Evolutionary conservation across 1,284 basidiomycete species (phyloP).

Genomic region (Ustilago sp.): DNA sequence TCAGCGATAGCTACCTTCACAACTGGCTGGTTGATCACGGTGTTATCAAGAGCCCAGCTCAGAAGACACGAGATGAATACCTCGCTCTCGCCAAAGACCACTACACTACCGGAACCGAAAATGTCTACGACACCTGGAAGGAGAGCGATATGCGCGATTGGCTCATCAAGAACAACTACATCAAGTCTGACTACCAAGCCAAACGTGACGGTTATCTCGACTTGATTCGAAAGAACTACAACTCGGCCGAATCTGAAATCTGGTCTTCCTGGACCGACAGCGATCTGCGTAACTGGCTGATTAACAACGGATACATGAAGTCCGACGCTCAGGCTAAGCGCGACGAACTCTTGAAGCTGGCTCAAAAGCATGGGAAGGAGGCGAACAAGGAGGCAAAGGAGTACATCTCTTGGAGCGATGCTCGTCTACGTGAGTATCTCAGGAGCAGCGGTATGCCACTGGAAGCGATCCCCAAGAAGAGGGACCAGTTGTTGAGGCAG

Average conservation of each 20-base stretch:
- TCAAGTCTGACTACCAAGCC: conserved; percentile 60
- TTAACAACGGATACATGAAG: conserved; percentile 60
- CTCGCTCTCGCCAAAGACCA: conserved; percentile 59
- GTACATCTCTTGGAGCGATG: conserved; percentile 66
- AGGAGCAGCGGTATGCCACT: conserved; percentile 54
- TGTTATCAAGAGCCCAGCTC: conserved; percentile 53
- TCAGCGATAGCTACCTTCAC: conserved; percentile 65
- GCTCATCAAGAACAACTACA: conserved; percentile 58
- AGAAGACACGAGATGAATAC: conserved; percentile 64
- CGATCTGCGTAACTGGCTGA: conserved; percentile 62
- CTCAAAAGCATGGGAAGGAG: conserved; percentile 57
- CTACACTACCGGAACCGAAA: conserved; percentile 61
- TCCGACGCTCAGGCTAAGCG: conserved; percentile 57
- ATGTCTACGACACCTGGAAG: conserved; percentile 64
- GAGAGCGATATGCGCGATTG: conserved; percentile 62
- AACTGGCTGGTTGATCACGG: conserved; percentile 67
- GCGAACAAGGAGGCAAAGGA: conserved; percentile 53
- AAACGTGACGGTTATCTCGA: conserved; percentile 59
- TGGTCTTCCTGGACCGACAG: conserved; percentile 64
- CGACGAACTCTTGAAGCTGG: conserved; percentile 60
- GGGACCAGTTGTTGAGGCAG: conserved; percentile 63
- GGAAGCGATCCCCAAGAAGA: conserved; percentile 56
- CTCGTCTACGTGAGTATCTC: conserved; percentile 61
- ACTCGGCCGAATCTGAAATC: conserved; percentile 46
- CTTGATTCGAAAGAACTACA: conserved; percentile 58